A percentile compares a stretch with the other conserved stretches of the same genome.
These are phyloP conservation scores for Cardiospermum halicacabum DNA, from an alignment of 345 rosid genomes.

Conservation along the genomic window DNA sequence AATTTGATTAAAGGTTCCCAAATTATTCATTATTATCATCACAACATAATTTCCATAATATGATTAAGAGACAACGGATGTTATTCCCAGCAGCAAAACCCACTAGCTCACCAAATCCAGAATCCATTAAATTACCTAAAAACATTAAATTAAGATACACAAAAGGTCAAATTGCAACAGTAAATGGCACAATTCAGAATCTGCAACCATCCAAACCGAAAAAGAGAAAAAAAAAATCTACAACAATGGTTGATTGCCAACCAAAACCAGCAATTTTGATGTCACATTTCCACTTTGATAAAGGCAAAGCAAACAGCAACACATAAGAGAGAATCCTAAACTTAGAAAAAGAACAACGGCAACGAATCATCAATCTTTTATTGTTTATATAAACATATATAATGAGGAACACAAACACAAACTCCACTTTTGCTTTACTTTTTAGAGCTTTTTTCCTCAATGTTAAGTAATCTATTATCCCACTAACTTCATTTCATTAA, in stretches of 20 bases:
- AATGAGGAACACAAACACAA: conserved; percentile 20
- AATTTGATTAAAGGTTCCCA: too few species aligned
- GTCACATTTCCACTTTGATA: conserved; percentile 29
- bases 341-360: conserved; percentile 2
- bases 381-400: conserved; percentile 16
- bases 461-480: conserved; percentile 10
- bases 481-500: conserved; percentile 19
- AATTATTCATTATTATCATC: too few species aligned
- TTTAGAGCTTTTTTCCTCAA: conserved; percentile 1
- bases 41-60: too few species aligned
- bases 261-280: conserved; percentile 6
- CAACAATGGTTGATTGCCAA: conserved; percentile 11
- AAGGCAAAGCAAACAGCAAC: conserved; percentile 23
- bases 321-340: conserved; percentile 33
- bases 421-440: conserved; percentile 7
- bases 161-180: conserved; percentile 9
- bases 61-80: too few species aligned
- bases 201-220: conserved; percentile 4
- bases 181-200: conserved; percentile 9
- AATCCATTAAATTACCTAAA: conserved; percentile 11
- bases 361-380: conserved; percentile 20
- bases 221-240: neutral
- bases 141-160: neutral
- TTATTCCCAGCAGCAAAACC: neutral
- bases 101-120: neutral